A percentile compares a stretch with the other conserved stretches of the same genome.
phyloP scores from a whole-genome alignment of 306 rosid genomes.

The Cicer bijugum region DNA sequence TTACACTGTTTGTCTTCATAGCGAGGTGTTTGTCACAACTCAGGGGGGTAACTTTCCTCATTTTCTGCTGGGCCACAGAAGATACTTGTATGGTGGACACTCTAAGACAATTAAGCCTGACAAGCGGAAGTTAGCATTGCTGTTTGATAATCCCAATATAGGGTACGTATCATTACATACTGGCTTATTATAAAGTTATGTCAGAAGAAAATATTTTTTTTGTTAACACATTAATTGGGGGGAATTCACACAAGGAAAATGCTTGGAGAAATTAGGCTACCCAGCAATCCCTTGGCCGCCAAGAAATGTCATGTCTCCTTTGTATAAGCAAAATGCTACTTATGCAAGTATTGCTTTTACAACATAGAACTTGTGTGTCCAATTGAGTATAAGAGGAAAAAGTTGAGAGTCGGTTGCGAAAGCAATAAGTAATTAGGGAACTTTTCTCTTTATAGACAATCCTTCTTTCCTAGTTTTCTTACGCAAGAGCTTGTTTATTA shows the following conservation, averaged over 20 bases:
- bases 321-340: slow-evolving; percentile 21
- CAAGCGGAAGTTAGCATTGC: slow-evolving; percentile 85
- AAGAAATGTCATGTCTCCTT: slow-evolving; percentile 24
- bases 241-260: neutral
- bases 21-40: slow-evolving; percentile 98
- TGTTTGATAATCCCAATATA: slow-evolving; percentile 83
- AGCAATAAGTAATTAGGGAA: slow-evolving; percentile 15
- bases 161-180: slow-evolving; percentile 61
- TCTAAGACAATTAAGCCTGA: slow-evolving; percentile 94
- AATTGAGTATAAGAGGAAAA: slow-evolving; percentile 17
- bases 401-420: slow-evolving; percentile 9
- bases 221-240: slow-evolving; percentile 4
- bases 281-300: slow-evolving; percentile 19
- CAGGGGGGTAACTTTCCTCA: slow-evolving; percentile 99
- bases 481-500: slow-evolving; percentile 6
- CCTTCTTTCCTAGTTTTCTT: neutral
- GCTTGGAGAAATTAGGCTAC: slow-evolving; percentile 14
- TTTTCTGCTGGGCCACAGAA: slow-evolving; percentile 91
- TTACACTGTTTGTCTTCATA: slow-evolving; percentile 95
- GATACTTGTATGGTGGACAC: slow-evolving; percentile 95
- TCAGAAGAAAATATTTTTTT: slow-evolving; percentile 26
- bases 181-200: slow-evolving; percentile 1
- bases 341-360: slow-evolving; percentile 15
- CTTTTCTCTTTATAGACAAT: slow-evolving; percentile 5
- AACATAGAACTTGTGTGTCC: neutral